Percentiles rank a stretch among this genome's conserved stretches.
phyloP scores from a whole-genome alignment of 345 rosid genomes.

The Salix exigua region DNA sequence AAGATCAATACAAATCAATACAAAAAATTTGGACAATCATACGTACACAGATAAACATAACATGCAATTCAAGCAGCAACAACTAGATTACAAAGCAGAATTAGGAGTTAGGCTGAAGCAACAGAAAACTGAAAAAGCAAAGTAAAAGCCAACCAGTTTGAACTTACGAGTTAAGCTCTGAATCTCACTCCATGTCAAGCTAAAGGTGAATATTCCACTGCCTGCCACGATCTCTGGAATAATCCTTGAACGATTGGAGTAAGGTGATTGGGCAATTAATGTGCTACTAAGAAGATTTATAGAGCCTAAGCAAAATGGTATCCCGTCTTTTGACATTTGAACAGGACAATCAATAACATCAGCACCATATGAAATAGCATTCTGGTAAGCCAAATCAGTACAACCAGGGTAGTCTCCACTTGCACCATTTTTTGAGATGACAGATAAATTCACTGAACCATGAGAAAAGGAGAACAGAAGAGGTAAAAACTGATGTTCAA shows the following conservation, averaged over 20 bases:
- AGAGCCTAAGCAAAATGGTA: conserved; percentile 60
- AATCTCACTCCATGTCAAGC: conserved; percentile 67
- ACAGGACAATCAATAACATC: conserved; percentile 80
- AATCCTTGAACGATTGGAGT: conserved; percentile 27
- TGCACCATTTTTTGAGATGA: conserved; percentile 79
- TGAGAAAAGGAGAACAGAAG: conserved; percentile 13
- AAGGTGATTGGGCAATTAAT: conserved; percentile 36
- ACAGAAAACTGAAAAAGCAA: background rate
- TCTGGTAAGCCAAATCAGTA: conserved; percentile 67
- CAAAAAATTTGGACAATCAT: background rate
- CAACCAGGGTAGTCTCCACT: conserved; percentile 92
- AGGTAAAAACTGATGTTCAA: background rate
- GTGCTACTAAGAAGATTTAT: conserved; percentile 59
- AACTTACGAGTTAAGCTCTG: conserved; percentile 59
- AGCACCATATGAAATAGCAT: conserved; percentile 68
- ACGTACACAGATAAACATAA: background rate
- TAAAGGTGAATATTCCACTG: conserved; percentile 57
- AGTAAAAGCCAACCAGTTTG: conserved; percentile 11
- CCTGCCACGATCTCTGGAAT: conserved; percentile 39
- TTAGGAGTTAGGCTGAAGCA: background rate
- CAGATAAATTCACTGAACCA: conserved; percentile 41
- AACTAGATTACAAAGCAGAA: background rate
- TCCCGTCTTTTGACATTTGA: conserved; percentile 73
- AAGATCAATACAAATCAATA: background rate
- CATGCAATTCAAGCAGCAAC: background rate